phyloP scores from a whole-genome alignment of 2,329 filamentous ascomycete genomes.

The Venturia nashicola region DNA sequence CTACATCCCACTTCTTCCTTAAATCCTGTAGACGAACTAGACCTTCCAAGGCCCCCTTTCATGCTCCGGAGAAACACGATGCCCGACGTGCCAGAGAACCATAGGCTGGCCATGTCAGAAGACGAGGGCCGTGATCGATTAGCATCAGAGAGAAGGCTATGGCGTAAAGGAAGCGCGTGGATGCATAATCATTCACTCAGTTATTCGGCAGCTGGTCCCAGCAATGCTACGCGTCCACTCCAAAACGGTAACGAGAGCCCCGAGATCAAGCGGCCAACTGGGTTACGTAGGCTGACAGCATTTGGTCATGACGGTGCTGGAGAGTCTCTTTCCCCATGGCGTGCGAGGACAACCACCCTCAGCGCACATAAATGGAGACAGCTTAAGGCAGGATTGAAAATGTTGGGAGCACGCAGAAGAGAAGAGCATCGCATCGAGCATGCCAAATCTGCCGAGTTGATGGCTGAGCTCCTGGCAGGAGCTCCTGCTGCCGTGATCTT shows the following conservation, averaged over 20 bases:
- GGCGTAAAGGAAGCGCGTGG: slow-evolving; percentile 20
- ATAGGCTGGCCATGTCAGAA: slow-evolving; percentile 35
- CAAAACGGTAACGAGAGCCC: slow-evolving; percentile 18
- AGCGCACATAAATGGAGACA: slow-evolving; percentile 79
- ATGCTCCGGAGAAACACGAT: slow-evolving; percentile 41
- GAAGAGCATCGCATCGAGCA: slow-evolving; percentile 80
- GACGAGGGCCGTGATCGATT: slow-evolving; percentile 38
- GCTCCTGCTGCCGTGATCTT: slow-evolving; percentile 88
- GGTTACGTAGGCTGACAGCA: slow-evolving; percentile 33
- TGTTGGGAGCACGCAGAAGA: slow-evolving; percentile 65
- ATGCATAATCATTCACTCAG: slow-evolving; percentile 34
- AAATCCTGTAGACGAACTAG: background rate
- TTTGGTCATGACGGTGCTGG: slow-evolving; percentile 18
- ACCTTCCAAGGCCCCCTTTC: slow-evolving; percentile 28
- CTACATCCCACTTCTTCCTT: slow-evolving; percentile 15
- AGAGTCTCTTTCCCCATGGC: slow-evolving; percentile 28
- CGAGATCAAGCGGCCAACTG: slow-evolving; percentile 27
- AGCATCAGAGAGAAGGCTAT: slow-evolving; percentile 15
- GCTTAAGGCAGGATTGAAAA: slow-evolving; percentile 77
- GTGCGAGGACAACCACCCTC: slow-evolving; percentile 34
- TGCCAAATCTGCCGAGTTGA: slow-evolving; percentile 87
- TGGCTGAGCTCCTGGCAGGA: slow-evolving; percentile 87
- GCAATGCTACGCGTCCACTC: slow-evolving; percentile 11
- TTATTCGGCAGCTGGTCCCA: slow-evolving; percentile 19
- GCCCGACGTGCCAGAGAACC: slow-evolving; percentile 34